Evolutionary conservation across 495 filamentous ascomycete genomes (phyloP), one percentile per base, ranked within the genome.

Genomic region (Hyaloscypha variabilis): DNA sequence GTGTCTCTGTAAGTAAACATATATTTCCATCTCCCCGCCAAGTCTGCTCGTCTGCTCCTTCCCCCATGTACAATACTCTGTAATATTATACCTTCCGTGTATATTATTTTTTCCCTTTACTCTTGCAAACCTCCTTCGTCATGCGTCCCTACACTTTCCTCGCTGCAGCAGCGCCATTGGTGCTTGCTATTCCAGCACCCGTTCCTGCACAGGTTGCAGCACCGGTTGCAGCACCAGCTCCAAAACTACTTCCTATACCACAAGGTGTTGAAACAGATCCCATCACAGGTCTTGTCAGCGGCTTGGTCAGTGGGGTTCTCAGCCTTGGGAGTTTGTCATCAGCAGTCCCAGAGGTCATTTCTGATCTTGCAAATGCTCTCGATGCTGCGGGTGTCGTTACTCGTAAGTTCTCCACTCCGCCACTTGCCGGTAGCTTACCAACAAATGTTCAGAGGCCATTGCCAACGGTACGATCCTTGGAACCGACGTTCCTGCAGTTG

Each of bases 381-480:
- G 39, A 46, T 19, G 34, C 55, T 34, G 56, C 55, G 11, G 42
- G 5, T 26, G 21, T 13, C 17, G 55, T 67, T 19, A 17, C 34
- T 25, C 19, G 64, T 67, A 49, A 49, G 64, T 54, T 42, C 29
- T 8, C 28, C 4, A 13, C 26, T 46, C 39, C 6, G 6, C 2
- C 10, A 46, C 4, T 19, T n/a, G 1, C 21, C 17, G 34, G n/a
- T 19, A 21, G n/a, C 21, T 13, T 54, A 54, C 29, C 61, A 46
- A 66, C 25, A 23, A 36, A n/a, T 19, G 4, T 34, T 30, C 39
- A 69, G 62, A 65, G 24, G 66, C 66, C 31, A 61, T 69, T 53
- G 29, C 29, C 52, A 65, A 69, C 56, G 66, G 66, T 30, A 69
- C 62, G 2, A 36, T 69, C 23, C 21, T 39, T 23, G 62, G 56